Evolutionary conservation across 352 stramenopile species (phyloP), one percentile per base, ranked within the genome.

Genomic region (Globisporangium alternatum): DNA sequence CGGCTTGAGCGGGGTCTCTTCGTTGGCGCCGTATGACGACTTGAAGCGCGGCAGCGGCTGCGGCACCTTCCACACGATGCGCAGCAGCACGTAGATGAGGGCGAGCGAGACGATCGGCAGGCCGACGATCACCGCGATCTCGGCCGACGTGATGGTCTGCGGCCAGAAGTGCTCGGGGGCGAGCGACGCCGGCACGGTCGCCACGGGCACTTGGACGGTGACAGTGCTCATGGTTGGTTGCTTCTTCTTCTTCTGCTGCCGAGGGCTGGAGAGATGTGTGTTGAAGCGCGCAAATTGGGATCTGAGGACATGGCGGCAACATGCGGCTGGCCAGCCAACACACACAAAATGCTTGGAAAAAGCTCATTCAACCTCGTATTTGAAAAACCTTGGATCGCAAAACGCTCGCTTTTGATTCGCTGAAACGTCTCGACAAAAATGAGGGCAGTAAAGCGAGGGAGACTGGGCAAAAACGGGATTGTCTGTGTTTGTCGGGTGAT

Each of bases 1-100:
- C 22, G 60, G 60, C 58, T 74, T 75, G 28, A 79, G 43, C 17
- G 64, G 71, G 25, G 61, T 74, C 21, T 87, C 75, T 58, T 64
- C 67, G 52, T 43, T 43, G 22, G 78, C 54, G 9, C 76, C 75
- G 47, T 86, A 84, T 9, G 77, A 68, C 25, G 69, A 65, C 21
- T 65, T 65, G 60, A 78, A 74, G 52, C 71, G 69, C 22, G 77
- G 70, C 9, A 81, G 62, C 15, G 69, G 66, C 22, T 68, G 57
- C 28, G 78, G 74, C 47, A 85, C 77, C 48, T 84, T 80, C 80
- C 83, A 91, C 33, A 91, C 68, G 15, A 90, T 43, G 22, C 80
- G 81, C 52, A 92, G 64, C 55, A 92, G 59, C 31, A 90, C 65
- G 70, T 90, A 83, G 58, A 77, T 83, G 47, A 87, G 37, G 21